Evolutionary conservation across 345 rosid species (phyloP).

Genomic region (Excoecaria cochinchinensis): DNA sequence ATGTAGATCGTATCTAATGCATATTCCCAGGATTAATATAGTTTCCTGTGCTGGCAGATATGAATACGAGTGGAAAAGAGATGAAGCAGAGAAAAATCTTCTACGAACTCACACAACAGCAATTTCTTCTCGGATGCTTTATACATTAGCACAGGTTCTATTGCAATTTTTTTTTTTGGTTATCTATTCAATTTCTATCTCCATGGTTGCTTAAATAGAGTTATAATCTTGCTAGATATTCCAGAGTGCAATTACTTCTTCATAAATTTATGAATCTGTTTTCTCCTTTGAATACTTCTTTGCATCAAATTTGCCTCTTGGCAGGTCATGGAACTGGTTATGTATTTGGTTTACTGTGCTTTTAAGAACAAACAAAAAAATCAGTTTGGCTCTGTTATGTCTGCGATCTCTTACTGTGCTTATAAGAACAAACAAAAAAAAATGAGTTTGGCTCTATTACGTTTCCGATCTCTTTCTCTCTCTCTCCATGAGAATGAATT

Average conservation of each 20-base stretch:
- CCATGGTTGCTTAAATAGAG: slow-evolving; percentile 3
- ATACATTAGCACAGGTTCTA: slow-evolving; percentile 75
- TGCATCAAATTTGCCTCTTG: not conserved
- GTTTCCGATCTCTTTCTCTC: not conserved
- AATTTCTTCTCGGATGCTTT: slow-evolving; percentile 87
- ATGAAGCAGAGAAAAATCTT: slow-evolving; percentile 92
- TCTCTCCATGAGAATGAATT: not conserved
- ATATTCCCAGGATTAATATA: not conserved
- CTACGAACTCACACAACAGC: slow-evolving; percentile 96
- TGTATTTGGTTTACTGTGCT: not conserved
- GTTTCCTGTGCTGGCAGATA: slow-evolving; percentile 43
- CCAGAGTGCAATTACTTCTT: not conserved
- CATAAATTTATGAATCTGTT: not conserved
- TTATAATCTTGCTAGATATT: not conserved
- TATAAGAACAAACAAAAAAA: not conserved
- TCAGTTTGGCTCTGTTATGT: not conserved
- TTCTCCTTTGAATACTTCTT: not conserved
- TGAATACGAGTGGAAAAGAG: slow-evolving; percentile 91
- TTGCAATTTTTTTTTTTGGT: not conserved
- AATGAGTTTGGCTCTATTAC: not conserved
- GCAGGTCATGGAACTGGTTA: not conserved
- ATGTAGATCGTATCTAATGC: not conserved
- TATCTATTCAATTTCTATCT: not conserved
- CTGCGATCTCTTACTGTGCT: not conserved
- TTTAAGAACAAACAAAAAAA: not conserved